Percentiles rank a stretch among this genome's conserved stretches.
These are phyloP conservation scores for Aureobasidium sp. DNA, from an alignment of 2,329 filamentous ascomycete species.

Conservation along the genomic window DNA sequence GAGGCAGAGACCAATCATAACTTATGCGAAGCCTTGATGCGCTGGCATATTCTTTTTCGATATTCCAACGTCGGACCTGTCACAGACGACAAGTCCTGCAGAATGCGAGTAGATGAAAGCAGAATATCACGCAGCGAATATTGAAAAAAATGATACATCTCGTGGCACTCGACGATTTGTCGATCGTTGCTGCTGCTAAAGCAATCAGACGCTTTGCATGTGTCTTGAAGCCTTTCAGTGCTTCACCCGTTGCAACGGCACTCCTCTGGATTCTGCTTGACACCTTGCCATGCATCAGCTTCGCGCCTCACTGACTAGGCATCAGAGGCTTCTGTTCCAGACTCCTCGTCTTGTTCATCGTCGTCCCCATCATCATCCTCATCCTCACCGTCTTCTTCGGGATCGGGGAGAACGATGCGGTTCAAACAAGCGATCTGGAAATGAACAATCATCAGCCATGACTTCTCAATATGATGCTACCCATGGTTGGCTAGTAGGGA, in stretches of 20 bases:
- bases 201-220: neutral
- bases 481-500: neutral
- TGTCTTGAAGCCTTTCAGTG: neutral
- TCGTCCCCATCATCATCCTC: conserved; percentile 24
- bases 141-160: conserved; percentile 2
- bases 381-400: conserved; percentile 26
- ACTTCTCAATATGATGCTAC: neutral
- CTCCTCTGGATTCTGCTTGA: neutral
- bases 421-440: conserved; percentile 44
- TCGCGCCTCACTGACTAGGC: neutral
- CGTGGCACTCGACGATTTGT: conserved; percentile 7
- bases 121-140: conserved; percentile 4
- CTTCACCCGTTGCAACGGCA: neutral
- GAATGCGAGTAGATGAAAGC: neutral
- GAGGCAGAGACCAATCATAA: conserved; percentile 9
- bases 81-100: conserved; percentile 10
- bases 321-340: conserved; percentile 8
- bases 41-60: conserved; percentile 9
- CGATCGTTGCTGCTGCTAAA: neutral
- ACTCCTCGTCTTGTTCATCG: conserved; percentile 22
- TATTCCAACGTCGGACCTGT: conserved; percentile 5
- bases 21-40: conserved; percentile 11
- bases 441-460: neutral
- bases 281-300: neutral
- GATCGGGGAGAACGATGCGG: conserved; percentile 44